phyloP scores from a whole-genome alignment of 2,329 filamentous ascomycete genomes.

The Clonostachys sp. region DNA sequence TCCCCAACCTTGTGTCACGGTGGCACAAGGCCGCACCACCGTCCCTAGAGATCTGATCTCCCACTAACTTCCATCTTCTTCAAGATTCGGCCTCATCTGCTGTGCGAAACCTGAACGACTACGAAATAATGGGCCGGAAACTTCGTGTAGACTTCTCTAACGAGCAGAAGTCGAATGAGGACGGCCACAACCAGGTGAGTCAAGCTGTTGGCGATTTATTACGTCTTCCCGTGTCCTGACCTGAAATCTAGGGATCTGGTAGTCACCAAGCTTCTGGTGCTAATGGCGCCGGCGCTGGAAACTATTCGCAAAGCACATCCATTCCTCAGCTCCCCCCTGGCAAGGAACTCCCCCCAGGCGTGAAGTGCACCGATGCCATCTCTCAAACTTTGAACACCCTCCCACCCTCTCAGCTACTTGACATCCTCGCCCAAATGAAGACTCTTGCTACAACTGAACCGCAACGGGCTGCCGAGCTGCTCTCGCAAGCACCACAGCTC shows the following conservation, averaged over 20 bases:
- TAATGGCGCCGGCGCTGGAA: slow-evolving; percentile 22
- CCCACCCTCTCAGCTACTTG: slow-evolving; percentile 82
- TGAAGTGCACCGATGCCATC: slow-evolving; percentile 86
- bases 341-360: slow-evolving; percentile 74
- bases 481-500: slow-evolving; percentile 86
- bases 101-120: slow-evolving; percentile 91
- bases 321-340: slow-evolving; percentile 82
- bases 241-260: too few relatives aligned
- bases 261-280: slow-evolving; percentile 7
- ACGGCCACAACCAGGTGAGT: slow-evolving; percentile 36
- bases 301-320: slow-evolving; percentile 35
- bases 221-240: too few relatives aligned
- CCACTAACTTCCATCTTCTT: neutral
- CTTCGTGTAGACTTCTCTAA: slow-evolving; percentile 95
- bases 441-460: slow-evolving; percentile 78
- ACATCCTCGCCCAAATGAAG: slow-evolving; percentile 94
- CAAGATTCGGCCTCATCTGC: slow-evolving; percentile 80
- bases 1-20: neutral
- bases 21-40: neutral
- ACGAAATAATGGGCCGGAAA: slow-evolving; percentile 92
- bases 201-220: neutral
- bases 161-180: slow-evolving; percentile 72
- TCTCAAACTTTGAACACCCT: slow-evolving; percentile 85
- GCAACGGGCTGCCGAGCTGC: slow-evolving; percentile 75
- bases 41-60: neutral